Base-by-base conservation (phyloP, 352 stramenopile genomes). In the Pilasporangium apinafurcum region DNA sequence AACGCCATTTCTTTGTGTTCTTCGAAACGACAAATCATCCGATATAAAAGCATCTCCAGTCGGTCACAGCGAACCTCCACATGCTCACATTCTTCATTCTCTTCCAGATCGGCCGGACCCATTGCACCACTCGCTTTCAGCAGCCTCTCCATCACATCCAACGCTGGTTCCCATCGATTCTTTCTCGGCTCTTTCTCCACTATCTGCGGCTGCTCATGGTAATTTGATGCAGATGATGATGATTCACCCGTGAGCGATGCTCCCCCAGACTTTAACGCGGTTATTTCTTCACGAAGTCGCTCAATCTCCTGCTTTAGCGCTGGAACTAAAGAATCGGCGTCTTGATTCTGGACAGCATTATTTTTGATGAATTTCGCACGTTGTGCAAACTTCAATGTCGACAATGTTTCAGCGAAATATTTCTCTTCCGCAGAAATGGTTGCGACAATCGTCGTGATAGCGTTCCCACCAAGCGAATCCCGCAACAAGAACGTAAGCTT, bases 311-410 rank as follows among this genome's bases (percentile, higher is more conserved):
- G 59, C 28, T 90, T 88, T 0, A 92, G 56, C 10, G 87, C 47
- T 2, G 80, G 76, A 10, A 92, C 65, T 14, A 88, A 65, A 5
- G 75, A 72, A 38, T 92, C 77, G 0, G 76, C 69, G 45, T 94
- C 82, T 36, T 94, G 72, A 41, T 92, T 92, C 53, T 90, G 73
- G n/a, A 90, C 64, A 8, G 79, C 79, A 22, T 88, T 87, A 59
- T 90, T 94, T 52, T 95, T 91, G 53, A 95, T 93, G 43, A 78
- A 92, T 52, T 92, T 95, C 14, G 83, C 85, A 9, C 85, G 78
- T 28, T 93, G 77, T 9, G 82, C 83, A 55, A 95, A 96, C 44
- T 91, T 88, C 12, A 96, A 53, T 10, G 85, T 94, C 14, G 81
- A 92, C 4, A 96, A 22, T 24, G 85, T 95, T 55, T 96, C 85